These are phyloP conservation scores for Entomortierella lignicola DNA, from an alignment of 192 early-diverging fungal species.

Conservation along the genomic window DNA sequence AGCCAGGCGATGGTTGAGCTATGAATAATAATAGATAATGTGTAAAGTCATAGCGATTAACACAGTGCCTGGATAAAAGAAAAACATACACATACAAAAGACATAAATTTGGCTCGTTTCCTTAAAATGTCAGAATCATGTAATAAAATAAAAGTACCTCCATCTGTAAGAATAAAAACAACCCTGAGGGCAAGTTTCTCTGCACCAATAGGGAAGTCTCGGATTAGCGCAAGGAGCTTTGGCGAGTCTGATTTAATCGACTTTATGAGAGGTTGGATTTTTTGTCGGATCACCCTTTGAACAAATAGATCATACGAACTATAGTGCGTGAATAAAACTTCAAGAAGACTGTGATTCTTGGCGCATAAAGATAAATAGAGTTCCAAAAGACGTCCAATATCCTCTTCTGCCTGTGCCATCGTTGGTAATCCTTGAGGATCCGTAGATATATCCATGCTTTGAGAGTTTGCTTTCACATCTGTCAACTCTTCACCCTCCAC, in stretches of 20 bases:
- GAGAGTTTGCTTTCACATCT: not conserved
- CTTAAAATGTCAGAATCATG: not conserved
- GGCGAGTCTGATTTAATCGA: conserved; percentile 68
- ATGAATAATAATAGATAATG: conserved; percentile 4
- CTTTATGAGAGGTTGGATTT: conserved; percentile 75
- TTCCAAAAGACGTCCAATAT: conserved; percentile 74
- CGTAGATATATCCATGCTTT: conserved; percentile 31
- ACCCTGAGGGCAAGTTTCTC: conserved; percentile 75
- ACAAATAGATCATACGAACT: conserved; percentile 41
- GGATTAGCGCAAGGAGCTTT: conserved; percentile 65
- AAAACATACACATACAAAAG: no score
- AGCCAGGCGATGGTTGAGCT: conserved; percentile 57
- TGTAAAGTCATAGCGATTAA: no score
- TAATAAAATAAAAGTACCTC: conserved; percentile 51
- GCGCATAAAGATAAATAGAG: conserved; percentile 82
- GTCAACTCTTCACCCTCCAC: conserved; percentile 9
- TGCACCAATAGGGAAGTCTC: conserved; percentile 76
- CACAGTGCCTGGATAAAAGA: not conserved
- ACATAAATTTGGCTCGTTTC: no score
- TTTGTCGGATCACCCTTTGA: conserved; percentile 64
- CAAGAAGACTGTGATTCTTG: conserved; percentile 76
- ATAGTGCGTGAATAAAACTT: conserved; percentile 34
- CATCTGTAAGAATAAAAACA: conserved; percentile 72
- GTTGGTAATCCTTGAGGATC: conserved; percentile 15
- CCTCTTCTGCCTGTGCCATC: conserved; percentile 60